phyloP scores from a whole-genome alignment of 2,329 filamentous ascomycete species.

The Hortaea werneckii region DNA sequence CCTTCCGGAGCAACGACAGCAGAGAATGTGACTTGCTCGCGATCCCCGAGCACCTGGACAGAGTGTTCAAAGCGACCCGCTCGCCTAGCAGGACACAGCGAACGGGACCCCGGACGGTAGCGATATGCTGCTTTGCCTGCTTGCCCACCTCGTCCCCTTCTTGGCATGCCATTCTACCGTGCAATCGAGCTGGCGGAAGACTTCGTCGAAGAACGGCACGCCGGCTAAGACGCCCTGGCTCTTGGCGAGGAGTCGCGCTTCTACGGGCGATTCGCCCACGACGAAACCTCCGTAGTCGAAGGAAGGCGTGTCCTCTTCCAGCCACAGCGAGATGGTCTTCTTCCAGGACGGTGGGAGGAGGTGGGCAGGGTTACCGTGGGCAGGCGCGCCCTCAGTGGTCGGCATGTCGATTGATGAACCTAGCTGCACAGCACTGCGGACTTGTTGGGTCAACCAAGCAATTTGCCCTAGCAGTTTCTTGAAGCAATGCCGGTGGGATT shows the following conservation, averaged over 20 bases:
- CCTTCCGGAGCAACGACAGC: constrained; percentile 42
- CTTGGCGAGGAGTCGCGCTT: constrained; percentile 47
- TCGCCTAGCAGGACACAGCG: constrained; percentile 82
- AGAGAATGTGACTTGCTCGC: constrained; percentile 52
- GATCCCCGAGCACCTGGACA: constrained; percentile 84
- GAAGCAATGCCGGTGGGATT: too few relatives aligned
- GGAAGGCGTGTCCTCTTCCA: constrained; percentile 90
- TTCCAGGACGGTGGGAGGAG: constrained; percentile 82
- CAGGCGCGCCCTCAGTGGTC: constrained; percentile 42
- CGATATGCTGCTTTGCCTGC: constrained; percentile 54
- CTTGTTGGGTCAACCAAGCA: too few relatives aligned
- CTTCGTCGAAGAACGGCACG: constrained; percentile 88
- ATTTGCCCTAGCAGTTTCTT: too few relatives aligned
- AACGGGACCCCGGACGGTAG: constrained; percentile 76
- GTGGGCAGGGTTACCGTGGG: constrained; percentile 53
- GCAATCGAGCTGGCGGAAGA: constrained; percentile 83
- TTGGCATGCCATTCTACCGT: constrained; percentile 74
- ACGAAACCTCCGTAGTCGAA: constrained; percentile 98
- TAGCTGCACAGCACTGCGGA: too few relatives aligned
- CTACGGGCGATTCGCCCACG: constrained; percentile 57
- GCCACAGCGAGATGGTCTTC: constrained; percentile 68
- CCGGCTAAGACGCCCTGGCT: constrained; percentile 73
- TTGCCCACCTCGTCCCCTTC: constrained; percentile 63
- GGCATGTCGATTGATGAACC: constrained; percentile 15
- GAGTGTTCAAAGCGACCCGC: constrained; percentile 79